phyloP scores from a whole-genome alignment of 805 yeast genomes.

The Nadsonia fulvescens region DNA sequence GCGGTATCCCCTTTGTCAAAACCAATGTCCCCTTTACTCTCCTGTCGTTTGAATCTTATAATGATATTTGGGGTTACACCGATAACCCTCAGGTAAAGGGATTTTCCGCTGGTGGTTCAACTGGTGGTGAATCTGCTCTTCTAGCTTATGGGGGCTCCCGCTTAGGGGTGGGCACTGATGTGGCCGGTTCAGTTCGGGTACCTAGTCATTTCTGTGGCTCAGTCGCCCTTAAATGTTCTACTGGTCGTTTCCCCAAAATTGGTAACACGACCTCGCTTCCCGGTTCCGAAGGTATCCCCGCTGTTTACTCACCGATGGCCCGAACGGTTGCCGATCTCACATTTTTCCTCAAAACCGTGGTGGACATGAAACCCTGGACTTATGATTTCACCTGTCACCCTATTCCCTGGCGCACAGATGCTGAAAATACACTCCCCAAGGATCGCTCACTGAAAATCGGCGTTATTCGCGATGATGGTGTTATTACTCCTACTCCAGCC shows the following conservation, averaged over 20 bases:
- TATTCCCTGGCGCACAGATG: constrained; percentile 39
- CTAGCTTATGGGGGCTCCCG: constrained; percentile 29
- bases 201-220: constrained; percentile 38
- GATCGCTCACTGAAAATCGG: constrained; percentile 32
- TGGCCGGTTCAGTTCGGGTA: constrained; percentile 37
- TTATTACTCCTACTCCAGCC: constrained; percentile 33
- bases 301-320: constrained; percentile 29
- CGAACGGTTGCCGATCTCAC: constrained; percentile 30
- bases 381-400: constrained; percentile 31
- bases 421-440: constrained; percentile 20
- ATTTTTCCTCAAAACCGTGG: constrained; percentile 27
- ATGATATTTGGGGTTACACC: constrained; percentile 34
- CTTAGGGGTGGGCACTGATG: constrained; percentile 37
- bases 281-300: constrained; percentile 28
- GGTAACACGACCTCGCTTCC: constrained; percentile 25
- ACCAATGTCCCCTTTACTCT: constrained; percentile 39
- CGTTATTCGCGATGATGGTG: constrained; percentile 29
- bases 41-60: constrained; percentile 38
- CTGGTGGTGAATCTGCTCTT: constrained; percentile 35
- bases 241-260: constrained; percentile 29
- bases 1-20: constrained; percentile 37
- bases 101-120: constrained; percentile 34
- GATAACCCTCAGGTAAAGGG: constrained; percentile 30
- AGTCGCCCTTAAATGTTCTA: constrained; percentile 31
- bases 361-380: constrained; percentile 38